Conservation (phyloP, 1,139 yeast species). For the Hyphopichia fennica region DNA sequence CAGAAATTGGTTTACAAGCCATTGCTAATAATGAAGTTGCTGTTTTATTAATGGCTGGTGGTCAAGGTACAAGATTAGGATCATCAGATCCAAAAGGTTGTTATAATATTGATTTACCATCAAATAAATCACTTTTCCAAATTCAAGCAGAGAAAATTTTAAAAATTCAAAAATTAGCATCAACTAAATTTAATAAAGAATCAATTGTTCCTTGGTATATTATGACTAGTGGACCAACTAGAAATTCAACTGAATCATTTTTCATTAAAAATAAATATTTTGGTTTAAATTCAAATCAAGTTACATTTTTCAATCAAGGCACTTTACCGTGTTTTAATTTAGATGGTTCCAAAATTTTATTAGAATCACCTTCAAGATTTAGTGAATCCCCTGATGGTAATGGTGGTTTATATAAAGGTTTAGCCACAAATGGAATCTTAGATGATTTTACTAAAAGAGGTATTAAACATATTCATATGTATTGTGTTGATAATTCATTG, state of each 20-base stretch:
- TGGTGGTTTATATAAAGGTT: constrained; percentile 93
- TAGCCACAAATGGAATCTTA: constrained; percentile 61
- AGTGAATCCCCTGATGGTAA: constrained; percentile 97
- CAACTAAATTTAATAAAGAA: constrained; percentile 24
- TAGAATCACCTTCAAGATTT: constrained; percentile 54
- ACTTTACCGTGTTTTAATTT: constrained; percentile 84
- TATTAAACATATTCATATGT: constrained; percentile 90
- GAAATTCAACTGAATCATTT: constrained; percentile 70
- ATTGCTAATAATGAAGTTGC: constrained; percentile 77
- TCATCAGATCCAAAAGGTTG: constrained; percentile 92
- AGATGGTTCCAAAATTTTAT: constrained; percentile 68
- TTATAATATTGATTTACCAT: constrained; percentile 82
- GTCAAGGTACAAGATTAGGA: constrained; percentile 95
- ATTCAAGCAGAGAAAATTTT: constrained; percentile 86
- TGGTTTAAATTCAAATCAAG: constrained; percentile 61
- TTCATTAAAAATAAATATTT: constrained; percentile 64
- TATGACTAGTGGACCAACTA: constrained; percentile 95
- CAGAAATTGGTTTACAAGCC: constrained; percentile 61
- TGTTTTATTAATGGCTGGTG: constrained; percentile 93
- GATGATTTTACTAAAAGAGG: constrained; percentile 69
- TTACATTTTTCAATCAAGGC: constrained; percentile 90
- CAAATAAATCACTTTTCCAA: constrained; percentile 81
- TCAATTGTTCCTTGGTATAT: constrained; percentile 75
- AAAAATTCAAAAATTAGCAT: constrained; percentile 61
- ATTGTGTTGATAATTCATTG: constrained; percentile 92